Percentiles rank a stretch among this genome's conserved stretches.
Conservation (phyloP, 176 grass and related monocot genomes). For the Triticum urartu region DNA sequence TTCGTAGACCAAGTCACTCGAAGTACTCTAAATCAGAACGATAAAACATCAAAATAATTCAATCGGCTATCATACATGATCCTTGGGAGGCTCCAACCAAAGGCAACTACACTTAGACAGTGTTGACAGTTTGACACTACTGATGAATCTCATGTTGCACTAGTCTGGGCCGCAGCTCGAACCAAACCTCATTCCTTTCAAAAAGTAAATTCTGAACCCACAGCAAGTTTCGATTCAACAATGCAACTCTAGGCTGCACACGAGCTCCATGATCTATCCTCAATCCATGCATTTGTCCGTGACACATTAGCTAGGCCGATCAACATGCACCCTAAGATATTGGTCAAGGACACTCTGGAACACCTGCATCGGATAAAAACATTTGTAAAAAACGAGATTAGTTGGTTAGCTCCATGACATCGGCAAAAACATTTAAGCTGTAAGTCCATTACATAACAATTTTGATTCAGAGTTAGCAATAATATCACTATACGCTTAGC, state of each 20-base stretch:
- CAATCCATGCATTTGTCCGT: neutral
- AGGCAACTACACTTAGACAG: neutral
- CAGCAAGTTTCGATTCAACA: constrained; percentile 1
- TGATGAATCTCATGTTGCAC: neutral
- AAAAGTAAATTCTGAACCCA: neutral
- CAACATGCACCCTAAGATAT: constrained; percentile 62
- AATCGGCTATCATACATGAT: neutral
- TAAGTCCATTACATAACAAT: neutral
- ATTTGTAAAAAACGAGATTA: neutral
- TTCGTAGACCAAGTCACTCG: too few species aligned
- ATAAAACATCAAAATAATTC: neutral
- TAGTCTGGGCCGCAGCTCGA: neutral
- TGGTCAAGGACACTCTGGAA: constrained; percentile 71
- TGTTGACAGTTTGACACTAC: neutral
- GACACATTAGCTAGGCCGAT: constrained; percentile 31
- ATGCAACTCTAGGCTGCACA: neutral
- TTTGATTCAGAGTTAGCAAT: neutral
- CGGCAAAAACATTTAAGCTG: neutral
- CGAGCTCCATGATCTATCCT: neutral
- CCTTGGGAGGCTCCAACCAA: neutral
- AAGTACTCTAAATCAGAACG: neutral
- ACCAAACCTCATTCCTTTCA: neutral
- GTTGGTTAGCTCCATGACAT: neutral
- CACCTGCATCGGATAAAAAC: constrained; percentile 44
- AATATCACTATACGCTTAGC: neutral